Base-by-base conservation (phyloP, 495 filamentous ascomycete species). In the Tuber brumale region DNA sequence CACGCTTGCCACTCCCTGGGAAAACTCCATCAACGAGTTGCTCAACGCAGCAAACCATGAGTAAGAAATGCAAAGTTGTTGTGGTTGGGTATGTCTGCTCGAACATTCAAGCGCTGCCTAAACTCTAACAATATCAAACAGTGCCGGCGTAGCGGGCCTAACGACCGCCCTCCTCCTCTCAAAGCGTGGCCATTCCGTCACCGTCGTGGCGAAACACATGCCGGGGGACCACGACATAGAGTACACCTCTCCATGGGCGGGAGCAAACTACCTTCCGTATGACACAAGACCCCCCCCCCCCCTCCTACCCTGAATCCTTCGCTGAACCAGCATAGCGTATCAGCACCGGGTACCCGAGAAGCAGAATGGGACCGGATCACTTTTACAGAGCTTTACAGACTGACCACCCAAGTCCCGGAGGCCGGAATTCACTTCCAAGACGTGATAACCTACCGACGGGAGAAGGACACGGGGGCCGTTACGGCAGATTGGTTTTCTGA, bases 221-320 rank as follows among this genome's bases (percentile, higher is more conserved):
- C 95, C 95, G 0, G 95, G 95, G 48, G 95, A 99, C 86, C 97
- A 97, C 85, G 94, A 97, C 81, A 91, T 95, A 73, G 94, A 98
- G 88, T 99, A 98, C 84, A 91, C 93, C 4, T 96, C 93, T 27
- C 95, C 95, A 0, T 97, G 93, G 92, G 95, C 95, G 37, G 95
- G 96, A 71, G 96, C 95, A 51, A 97, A 97, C 83, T 94, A 91
- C 76, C 80, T 95, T 77, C 95, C 95, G 79, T 79, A n/a, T 42
- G 74, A 70, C 19, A 72, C n/a, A 51, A 21, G 7, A 23, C 12
- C 41, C 37, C 37, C 37, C 37, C 37, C 37, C 37, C 37, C 5
- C 37, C 37, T 46, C 46, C 45, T 2, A 14, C 44, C 48, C 12
- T 18, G 14, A 19, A 41, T 18, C 8, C 10, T 10, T 23, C 41